phyloP scores from a whole-genome alignment of 139 green algal genomes.

The Chlamydomonas schloesseri region DNA sequence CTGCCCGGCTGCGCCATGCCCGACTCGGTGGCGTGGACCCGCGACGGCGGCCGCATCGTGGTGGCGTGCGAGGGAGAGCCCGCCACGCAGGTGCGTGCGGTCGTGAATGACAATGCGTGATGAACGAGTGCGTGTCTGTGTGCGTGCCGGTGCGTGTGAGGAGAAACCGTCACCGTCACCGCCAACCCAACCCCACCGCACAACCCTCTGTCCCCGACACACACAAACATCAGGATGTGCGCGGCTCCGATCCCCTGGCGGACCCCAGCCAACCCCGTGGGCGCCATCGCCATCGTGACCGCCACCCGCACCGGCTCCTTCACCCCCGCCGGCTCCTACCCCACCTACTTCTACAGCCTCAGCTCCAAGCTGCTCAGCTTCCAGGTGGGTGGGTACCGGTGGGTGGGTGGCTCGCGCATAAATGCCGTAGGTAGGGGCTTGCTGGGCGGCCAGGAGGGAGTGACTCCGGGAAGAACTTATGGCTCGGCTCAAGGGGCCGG shows the following conservation, averaged over 20 bases:
- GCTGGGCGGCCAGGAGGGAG: too few species aligned
- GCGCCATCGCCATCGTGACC: slow-evolving; percentile 26
- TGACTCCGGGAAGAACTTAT: too few species aligned
- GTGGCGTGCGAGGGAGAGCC: slow-evolving; percentile 43
- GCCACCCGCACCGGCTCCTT: not conserved
- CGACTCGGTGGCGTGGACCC: not conserved
- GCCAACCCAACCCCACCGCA: not conserved
- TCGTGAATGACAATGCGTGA: not conserved
- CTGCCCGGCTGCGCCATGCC: slow-evolving; percentile 33
- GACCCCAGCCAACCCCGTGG: slow-evolving; percentile 31
- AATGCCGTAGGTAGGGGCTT: too few species aligned
- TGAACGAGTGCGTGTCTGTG: not conserved
- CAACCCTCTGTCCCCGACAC: too few species aligned
- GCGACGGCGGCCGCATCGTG: not conserved
- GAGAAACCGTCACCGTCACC: too few species aligned
- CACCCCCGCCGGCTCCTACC: not conserved
- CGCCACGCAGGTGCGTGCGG: slow-evolving; percentile 14
- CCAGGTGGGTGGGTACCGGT: slow-evolving; percentile 4
- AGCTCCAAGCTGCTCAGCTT: slow-evolving; percentile 13
- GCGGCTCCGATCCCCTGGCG: slow-evolving; percentile 11
- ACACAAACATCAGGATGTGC: too few species aligned
- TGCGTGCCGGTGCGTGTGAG: too few species aligned
- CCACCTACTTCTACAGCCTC: not conserved
- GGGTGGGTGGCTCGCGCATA: too few species aligned
- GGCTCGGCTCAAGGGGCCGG: too few species aligned